Base-by-base conservation (phyloP, 148 eudicot genomes). In the Rhododendron ferrugineum region DNA sequence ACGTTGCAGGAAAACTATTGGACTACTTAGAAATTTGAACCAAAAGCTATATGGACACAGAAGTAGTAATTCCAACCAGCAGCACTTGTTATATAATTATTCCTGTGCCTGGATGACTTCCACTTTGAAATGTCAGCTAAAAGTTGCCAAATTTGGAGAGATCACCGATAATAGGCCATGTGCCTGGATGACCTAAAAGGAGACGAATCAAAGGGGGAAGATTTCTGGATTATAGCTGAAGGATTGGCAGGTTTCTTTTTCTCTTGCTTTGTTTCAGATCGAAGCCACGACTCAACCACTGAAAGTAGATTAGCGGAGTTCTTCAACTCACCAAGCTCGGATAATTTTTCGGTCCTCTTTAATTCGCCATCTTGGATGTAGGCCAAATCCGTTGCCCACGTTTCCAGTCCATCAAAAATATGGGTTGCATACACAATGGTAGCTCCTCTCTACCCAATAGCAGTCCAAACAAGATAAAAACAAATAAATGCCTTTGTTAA, bases 361-460 rank as follows among this genome's bases (percentile, higher is more conserved):
- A 95, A 82, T 52, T 88, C 90, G 10, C 99, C 99, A 6, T 91
- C 94, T 85, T 95, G 99, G 86, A 97, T 94, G 89, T 97, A 97
- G 22, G 95, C 99, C 74, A 97, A 90, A 91, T 97, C 93, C 26
- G 98, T 95, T 23, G 99, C 98, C 98, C 99, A 96, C 40, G 94
- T 91, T 91, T 96, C 99, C 84, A 96, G 84, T 58, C 99, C 99
- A 86, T 97, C 99, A 86, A 97, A 96, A 30, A 97, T 97, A 86
- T 95, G 99, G 58, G 99, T 97, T 50, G 99, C 96, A 88, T 97
- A 97, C 30, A 97, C 98, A 84, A 97, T 90, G 47, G 98, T 97
- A 47, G 99, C 95, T 92, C 98, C 96, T 91, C 99, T 94, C 99
- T 97, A 47, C 52, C 74, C 73, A 22, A 54, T 46, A 14, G 56